Evolutionary conservation across 2,329 filamentous ascomycete species (phyloP).

Genomic region (Fusarium brachygibbosum): DNA sequence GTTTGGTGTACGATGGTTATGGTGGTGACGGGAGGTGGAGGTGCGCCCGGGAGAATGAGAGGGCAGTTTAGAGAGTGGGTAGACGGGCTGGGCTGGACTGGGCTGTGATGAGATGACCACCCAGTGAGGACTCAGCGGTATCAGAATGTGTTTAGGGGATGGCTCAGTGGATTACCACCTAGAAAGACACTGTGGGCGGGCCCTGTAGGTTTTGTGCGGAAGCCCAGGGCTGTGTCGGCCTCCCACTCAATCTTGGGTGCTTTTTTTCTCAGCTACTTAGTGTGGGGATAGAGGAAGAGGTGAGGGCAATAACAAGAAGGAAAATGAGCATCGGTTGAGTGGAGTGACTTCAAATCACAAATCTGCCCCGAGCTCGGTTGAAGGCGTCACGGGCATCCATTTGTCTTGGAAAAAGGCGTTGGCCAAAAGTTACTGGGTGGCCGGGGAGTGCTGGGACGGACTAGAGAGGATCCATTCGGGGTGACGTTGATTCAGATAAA

Average conservation of each 20-base stretch:
- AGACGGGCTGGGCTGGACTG: conserved; percentile 14
- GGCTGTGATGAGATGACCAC: conserved; percentile 2
- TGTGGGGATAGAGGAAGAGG: conserved; percentile 32
- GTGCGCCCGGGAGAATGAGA: conserved; percentile 11
- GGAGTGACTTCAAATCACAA: conserved; percentile 34
- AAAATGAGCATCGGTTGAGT: conserved; percentile 25
- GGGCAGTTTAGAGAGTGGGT: conserved; percentile 9
- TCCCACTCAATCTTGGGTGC: conserved; percentile 14
- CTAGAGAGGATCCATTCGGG: conserved; percentile 36
- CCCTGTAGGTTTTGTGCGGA: conserved; percentile 3
- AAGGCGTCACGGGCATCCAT: conserved; percentile 43
- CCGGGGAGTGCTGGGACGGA: conserved; percentile 21
- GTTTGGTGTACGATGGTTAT: conserved; percentile 40
- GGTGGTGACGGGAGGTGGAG: conserved; percentile 35
- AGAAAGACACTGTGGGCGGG: conserved; percentile 26
- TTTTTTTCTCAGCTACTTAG: conserved; percentile 19
- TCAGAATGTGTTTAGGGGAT: conserved; percentile 18
- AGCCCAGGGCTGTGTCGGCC: not conserved
- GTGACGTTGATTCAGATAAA: conserved; percentile 41
- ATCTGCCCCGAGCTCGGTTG: conserved; percentile 30
- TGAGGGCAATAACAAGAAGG: conserved; percentile 25
- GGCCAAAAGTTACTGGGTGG: conserved; percentile 40
- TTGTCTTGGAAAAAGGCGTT: conserved; percentile 37
- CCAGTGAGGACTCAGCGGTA: conserved; percentile 24
- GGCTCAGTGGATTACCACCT: conserved; percentile 25